Percentiles rank a stretch among this genome's conserved stretches.
These are phyloP conservation scores for Gypsophila paniculata DNA, from an alignment of 179 eudicot species.

Conservation along the genomic window DNA sequence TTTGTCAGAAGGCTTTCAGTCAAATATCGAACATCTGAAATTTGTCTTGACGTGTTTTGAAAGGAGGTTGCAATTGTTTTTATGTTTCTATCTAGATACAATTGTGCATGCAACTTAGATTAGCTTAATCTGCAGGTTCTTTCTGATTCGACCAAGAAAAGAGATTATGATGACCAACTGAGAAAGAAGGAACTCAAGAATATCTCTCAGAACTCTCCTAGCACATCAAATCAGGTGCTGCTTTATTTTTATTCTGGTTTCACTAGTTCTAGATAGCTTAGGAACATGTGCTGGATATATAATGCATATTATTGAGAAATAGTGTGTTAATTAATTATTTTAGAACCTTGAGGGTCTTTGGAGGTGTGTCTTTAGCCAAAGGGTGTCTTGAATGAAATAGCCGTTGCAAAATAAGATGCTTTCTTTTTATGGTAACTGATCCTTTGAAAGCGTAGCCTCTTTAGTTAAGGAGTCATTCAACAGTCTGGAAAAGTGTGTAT, in stretches of 20 bases:
- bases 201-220: constrained; percentile 61
- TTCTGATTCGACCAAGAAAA: constrained; percentile 80
- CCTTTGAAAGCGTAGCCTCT: not conserved
- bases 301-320: not conserved
- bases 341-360: not conserved
- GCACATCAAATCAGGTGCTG: constrained; percentile 72
- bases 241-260: constrained; percentile 20
- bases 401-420: not conserved
- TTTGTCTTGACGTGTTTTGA: not conserved
- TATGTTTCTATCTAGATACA: not conserved
- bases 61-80: constrained; percentile 3
- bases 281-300: not conserved
- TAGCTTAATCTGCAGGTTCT: constrained; percentile 53
- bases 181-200: constrained; percentile 70
- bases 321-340: not conserved
- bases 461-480: not conserved
- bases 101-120: constrained; percentile 41
- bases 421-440: not conserved
- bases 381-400: not conserved
- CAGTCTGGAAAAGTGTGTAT: not conserved
- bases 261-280: not conserved
- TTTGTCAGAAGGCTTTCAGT: not conserved
- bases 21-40: not conserved
- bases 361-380: not conserved
- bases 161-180: constrained; percentile 90